Conservation (phyloP, 108 stramenopile genomes). For the Parmales sp. region DNA sequence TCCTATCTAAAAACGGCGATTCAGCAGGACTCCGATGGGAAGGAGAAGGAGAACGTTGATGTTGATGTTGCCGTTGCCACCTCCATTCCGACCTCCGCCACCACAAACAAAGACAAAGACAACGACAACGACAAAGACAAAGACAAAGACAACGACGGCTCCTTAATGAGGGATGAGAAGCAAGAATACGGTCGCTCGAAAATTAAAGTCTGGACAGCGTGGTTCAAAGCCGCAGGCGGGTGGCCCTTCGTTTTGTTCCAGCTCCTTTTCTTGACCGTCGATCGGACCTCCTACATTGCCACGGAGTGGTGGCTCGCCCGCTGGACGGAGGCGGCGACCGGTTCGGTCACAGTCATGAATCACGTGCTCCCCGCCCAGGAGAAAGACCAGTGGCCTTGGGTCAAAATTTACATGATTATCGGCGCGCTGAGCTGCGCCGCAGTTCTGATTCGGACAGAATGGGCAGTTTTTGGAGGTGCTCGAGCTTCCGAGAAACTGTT, state of each 20-base stretch:
- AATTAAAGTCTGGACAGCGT: constrained; percentile 54
- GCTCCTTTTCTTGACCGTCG: constrained; percentile 45
- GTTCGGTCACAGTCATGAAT: constrained; percentile 17
- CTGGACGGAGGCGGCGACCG: constrained; percentile 52
- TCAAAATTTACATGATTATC: background rate
- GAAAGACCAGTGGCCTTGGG: background rate
- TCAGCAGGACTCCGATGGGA: background rate
- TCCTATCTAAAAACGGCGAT: no score
- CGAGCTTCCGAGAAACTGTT: constrained; percentile 4
- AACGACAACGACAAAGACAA: constrained; percentile 17
- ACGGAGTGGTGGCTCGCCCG: constrained; percentile 71
- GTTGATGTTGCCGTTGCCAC: constrained; percentile 33
- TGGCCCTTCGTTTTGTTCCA: constrained; percentile 33
- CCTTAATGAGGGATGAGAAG: constrained; percentile 56
- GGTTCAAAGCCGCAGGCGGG: constrained; percentile 72
- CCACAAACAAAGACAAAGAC: constrained; percentile 23
- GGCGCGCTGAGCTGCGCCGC: background rate
- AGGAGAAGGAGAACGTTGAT: background rate
- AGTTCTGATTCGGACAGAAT: background rate
- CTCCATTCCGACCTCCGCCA: constrained; percentile 38
- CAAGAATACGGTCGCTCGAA: constrained; percentile 64
- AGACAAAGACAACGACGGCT: no score
- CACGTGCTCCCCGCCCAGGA: background rate
- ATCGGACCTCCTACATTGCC: constrained; percentile 59
- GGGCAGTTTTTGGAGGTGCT: constrained; percentile 12